Evolutionary conservation across 805 yeast genomes (phyloP).

Genomic region (Tetrapisispora fleetii): DNA sequence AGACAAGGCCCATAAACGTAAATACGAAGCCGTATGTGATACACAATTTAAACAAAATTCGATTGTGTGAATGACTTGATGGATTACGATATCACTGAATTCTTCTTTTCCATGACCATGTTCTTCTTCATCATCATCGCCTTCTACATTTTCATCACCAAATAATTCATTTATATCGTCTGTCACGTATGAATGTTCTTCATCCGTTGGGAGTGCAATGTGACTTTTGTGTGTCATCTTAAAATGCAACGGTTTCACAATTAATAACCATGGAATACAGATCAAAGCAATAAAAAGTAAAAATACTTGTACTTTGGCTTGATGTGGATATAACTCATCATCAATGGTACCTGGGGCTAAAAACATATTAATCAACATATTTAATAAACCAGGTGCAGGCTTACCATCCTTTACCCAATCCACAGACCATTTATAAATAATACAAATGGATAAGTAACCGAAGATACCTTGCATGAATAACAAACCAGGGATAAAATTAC

Average conservation of each 20-base stretch:
- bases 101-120: conserved; percentile 35
- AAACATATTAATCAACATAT: conserved; percentile 70
- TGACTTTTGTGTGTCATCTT: conserved; percentile 29
- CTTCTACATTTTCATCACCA: conserved; percentile 14
- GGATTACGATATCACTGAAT: conserved; percentile 65
- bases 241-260: conserved; percentile 51
- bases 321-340: conserved; percentile 57
- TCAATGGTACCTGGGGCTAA: conserved; percentile 62
- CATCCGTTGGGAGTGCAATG: conserved; percentile 16
- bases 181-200: conserved; percentile 7
- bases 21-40: conserved; percentile 69
- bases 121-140: conserved; percentile 35
- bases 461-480: conserved; percentile 68
- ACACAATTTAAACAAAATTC: conserved; percentile 75
- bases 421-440: conserved; percentile 63
- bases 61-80: conserved; percentile 72
- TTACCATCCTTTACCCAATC: conserved; percentile 56
- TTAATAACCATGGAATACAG: conserved; percentile 67
- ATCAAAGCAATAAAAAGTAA: conserved; percentile 49
- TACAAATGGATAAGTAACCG: conserved; percentile 58
- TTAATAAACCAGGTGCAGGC: conserved; percentile 63
- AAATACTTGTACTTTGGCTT: conserved; percentile 48
- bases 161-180: conserved; percentile 12
- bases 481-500: conserved; percentile 65
- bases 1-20: conserved; percentile 71